Base-by-base conservation (phyloP, 2,329 filamentous ascomycete species). In the Fusarium floridanum region DNA sequence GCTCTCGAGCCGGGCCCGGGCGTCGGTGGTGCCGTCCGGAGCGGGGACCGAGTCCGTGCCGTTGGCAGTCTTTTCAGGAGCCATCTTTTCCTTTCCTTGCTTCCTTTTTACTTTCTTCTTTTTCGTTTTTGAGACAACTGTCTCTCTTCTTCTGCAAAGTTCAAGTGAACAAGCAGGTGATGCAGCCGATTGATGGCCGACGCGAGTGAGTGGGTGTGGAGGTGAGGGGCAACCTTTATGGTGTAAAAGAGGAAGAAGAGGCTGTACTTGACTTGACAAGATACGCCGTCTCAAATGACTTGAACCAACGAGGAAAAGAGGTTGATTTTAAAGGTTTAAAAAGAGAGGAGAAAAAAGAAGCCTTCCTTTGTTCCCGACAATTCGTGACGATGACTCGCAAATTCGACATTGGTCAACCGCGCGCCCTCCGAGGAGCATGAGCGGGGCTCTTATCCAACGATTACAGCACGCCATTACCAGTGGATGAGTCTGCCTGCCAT, bases 391-490 rank as follows among this genome's bases (percentile, higher is more conserved):
- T 55, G 61, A 37, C 37, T 63, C 27, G 22, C 34, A 39, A 60
- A 48, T 61, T 68, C 43, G 53, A 48, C 27, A 64, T 65, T 50
- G n/a, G 37, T 27, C 34, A 37, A 34, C 48, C 55, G 55, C 34
- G 27, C 62, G 55, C 72, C 68, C 71, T 74, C 39, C 53, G 43
- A 67, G 29, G 16, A 39, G 45, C 56, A 62, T 37, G 34, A 60
- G 72, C 55, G 72, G 72, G 72, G 72, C 66, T 37, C 37, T 36
- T 34, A 34, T 56, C 45, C 34, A 64, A 48, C 63, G 41, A 67
- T 75, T 60, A 48, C 66, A 69, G 73, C 73, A 75, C 73, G 73
- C 73, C 70, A 76, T 76, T 53, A 64, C 20, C 56, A 64, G 67
- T 71, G 66, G 60, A 45, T 24, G 29, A 43, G 41, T 56, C 53